Evolutionary conservation across 2,329 filamentous ascomycete genomes (phyloP), one percentile per base, ranked within the genome.

Genomic region (Ascochyta clinopodiicola): DNA sequence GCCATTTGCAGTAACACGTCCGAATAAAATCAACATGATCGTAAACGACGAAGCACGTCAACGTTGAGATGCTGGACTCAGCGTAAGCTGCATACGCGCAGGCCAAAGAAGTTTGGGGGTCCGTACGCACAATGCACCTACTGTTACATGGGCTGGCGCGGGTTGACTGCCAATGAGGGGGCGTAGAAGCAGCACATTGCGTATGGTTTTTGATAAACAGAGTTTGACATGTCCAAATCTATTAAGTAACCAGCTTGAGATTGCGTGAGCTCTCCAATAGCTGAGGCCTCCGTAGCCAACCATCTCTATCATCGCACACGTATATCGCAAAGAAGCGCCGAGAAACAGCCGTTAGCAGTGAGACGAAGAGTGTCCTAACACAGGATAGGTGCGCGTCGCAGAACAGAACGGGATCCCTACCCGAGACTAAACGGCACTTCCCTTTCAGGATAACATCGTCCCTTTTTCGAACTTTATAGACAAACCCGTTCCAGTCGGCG

Each of bases 331-430:
- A 49, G 27, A 40, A 38, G 39, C 46, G 38, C 57, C 57, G 61
- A 59, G 44, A 56, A 56, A 29, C 36, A 54, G 59, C 61, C 61
- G 61, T 63, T 54, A 60, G 44, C 32, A 34, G 27, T 6, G 45
- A 55, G 43, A 51, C 31, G 51, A 51, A 56, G 52, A 50, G 31
- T 21, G 38, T 24, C 61, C 56, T 17, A 63, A 39, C 44, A 45
- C 56, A 37, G 50, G 48, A 56, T 48, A 39, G 51, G 46, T 19
- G 48, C 21, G 45, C 32, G 43, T 51, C 24, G 44, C 32, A 44
- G 31, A 32, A 25, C 29, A 25, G 51, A 29, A 48, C n/a, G 40
- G 15, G 48, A 44, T 38, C 24, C 51, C n/a, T 57, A 9, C 9
- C 36, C 52, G 43, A 60, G 31, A 12, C 34, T 31, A 44, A 43